phyloP scores from a whole-genome alignment of 129 eudicot genomes.

The Artemisia argyi region DNA sequence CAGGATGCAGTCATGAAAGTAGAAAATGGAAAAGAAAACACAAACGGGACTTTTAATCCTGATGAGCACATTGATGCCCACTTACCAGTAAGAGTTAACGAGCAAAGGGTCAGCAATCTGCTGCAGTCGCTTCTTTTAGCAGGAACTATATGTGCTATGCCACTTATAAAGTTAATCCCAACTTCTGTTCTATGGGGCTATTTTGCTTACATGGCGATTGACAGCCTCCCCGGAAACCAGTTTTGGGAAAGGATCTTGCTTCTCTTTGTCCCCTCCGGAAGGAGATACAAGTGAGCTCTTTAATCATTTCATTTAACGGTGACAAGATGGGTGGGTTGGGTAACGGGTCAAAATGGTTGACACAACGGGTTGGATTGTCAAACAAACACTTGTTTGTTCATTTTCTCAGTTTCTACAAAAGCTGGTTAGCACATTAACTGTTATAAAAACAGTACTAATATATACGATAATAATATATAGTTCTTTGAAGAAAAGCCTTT shows the following conservation, averaged over 20 bases:
- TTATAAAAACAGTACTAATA: too few relatives aligned
- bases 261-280: constrained; percentile 54
- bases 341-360: background rate
- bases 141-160: constrained; percentile 49
- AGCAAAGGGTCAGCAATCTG: constrained; percentile 79
- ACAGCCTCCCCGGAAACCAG: constrained; percentile 85
- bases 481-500: too few relatives aligned
- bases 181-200: constrained; percentile 74
- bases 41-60: constrained; percentile 36
- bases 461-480: too few relatives aligned
- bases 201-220: constrained; percentile 91
- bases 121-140: constrained; percentile 74
- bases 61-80: constrained; percentile 62
- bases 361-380: background rate
- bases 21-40: constrained; percentile 39
- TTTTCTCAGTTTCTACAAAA: too few relatives aligned
- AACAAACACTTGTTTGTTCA: too few relatives aligned
- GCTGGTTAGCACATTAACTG: too few relatives aligned
- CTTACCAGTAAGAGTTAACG: constrained; percentile 79
- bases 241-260: constrained; percentile 73
- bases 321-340: background rate
- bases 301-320: background rate
- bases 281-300: constrained; percentile 65
- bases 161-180: constrained; percentile 50
- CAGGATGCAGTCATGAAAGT: constrained; percentile 66